Evolutionary conservation across 345 rosid species (phyloP), one percentile per base, ranked within the genome.

Genomic region (Populus tremula): DNA sequence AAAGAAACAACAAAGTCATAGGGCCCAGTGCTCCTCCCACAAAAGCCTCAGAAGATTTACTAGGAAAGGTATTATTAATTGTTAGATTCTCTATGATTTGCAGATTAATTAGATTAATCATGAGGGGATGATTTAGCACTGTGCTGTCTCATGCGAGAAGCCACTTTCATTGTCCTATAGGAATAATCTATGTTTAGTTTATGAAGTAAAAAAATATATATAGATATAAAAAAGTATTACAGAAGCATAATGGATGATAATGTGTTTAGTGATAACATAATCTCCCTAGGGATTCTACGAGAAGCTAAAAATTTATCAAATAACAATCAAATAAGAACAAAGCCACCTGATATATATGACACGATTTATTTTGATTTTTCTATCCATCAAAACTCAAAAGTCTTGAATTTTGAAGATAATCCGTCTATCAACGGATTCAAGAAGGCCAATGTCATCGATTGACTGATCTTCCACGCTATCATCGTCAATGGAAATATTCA

Each of bases 371-470:
- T 43, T 49, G 21, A 25, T 10, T 21, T 54, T 31, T 56, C 29
- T n/a, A 23, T 1, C 64, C 64, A 70, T 68, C 68, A 82, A 38
- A 85, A 71, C 67, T 68, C 68, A 82, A 38, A 85, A 71, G 66
- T 86, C 89, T 54, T 79, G 82, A 39, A 79, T 65, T 72, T 86
- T 89, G 83, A 93, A 91, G 66, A 88, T 41, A 78, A 91, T 82
- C 76, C 83, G 71, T 59, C 88, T 83, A 80, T 93, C 98, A 13
- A 91, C 94, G 59, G 86, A 88, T 82, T 93, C 94, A 68, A 91
- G 87, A 63, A 93, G 83, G 38, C 94, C 93, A 86, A 90, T 85
- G 27, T 90, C 91, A 69, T 85, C 92, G 71, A 86, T 84, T 2
- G 88, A 84, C 50, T 85, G 80, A 72, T 84, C 89, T 33, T 78